Conservation (phyloP, 1,284 basidiomycete species). For the Baeospora myosura region DNA sequence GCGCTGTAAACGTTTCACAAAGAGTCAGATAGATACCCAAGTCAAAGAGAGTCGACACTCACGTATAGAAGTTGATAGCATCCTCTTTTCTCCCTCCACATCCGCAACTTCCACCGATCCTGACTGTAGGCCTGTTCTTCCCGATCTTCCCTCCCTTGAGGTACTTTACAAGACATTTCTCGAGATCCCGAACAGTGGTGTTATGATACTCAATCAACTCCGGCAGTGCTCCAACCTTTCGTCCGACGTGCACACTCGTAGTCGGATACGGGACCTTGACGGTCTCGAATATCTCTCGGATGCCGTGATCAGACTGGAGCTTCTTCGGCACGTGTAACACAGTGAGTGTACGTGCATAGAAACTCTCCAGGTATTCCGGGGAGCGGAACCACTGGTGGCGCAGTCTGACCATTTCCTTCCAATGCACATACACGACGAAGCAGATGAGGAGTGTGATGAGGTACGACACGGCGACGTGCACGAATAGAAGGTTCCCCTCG, state of each 20-base stretch:
- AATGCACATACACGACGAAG: conserved; percentile 62
- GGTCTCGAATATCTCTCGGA: conserved; percentile 62
- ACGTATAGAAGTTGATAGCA: conserved; percentile 83
- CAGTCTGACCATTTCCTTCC: conserved; percentile 65
- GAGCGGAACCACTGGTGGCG: conserved; percentile 70
- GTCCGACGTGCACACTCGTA: conserved; percentile 77
- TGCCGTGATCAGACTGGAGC: conserved; percentile 70
- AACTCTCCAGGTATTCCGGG: conserved; percentile 66
- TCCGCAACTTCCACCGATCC: conserved; percentile 66
- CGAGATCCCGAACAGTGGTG: conserved; percentile 77
- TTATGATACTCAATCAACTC: conserved; percentile 83
- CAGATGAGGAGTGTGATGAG: conserved; percentile 63
- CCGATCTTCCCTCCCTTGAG: conserved; percentile 72
- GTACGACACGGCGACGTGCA: conserved; percentile 72
- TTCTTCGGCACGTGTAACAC: conserved; percentile 70
- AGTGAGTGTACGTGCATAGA: conserved; percentile 75
- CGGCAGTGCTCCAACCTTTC: conserved; percentile 67
- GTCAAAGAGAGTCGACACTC: conserved; percentile 20
- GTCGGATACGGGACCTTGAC: conserved; percentile 79
- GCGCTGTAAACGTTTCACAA: conserved; percentile 31
- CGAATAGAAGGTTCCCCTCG: conserved; percentile 57
- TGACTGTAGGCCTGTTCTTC: conserved; percentile 68
- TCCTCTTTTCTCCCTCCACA: conserved; percentile 72
- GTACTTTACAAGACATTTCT: conserved; percentile 77
- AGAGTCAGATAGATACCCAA: conserved; percentile 9